Percentiles rank a stretch among this genome's conserved stretches.
phyloP scores from a whole-genome alignment of 1,284 basidiomycete species.

The Trichosporon sp. region DNA sequence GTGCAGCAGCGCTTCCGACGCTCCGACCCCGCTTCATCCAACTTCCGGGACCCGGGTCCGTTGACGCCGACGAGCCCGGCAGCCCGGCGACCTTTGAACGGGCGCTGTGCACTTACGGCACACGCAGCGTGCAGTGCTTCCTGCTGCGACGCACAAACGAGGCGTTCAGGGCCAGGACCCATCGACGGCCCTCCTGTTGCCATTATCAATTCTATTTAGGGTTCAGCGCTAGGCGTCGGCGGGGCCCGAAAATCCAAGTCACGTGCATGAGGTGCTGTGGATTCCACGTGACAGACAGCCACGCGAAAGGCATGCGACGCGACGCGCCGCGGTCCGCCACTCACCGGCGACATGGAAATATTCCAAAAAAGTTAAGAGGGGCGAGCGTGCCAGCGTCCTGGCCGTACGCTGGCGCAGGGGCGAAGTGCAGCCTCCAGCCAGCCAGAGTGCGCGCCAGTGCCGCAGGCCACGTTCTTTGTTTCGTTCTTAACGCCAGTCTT shows the following conservation, averaged over 20 bases:
- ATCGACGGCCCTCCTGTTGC: neutral
- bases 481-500: conserved; percentile 13
- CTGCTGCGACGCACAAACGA: neutral
- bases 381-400: neutral
- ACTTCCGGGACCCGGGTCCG: neutral
- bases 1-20: neutral
- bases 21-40: too few species aligned
- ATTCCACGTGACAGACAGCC: neutral
- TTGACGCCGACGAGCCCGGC: neutral
- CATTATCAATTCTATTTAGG: neutral
- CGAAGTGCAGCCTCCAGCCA: neutral
- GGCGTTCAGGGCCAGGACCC: neutral
- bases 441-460: neutral
- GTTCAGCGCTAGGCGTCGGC: neutral
- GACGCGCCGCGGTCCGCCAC: neutral
- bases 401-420: neutral
- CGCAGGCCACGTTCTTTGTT: neutral
- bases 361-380: neutral
- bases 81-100: neutral
- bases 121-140: neutral
- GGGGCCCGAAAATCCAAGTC: neutral
- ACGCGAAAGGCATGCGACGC: neutral
- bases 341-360: neutral
- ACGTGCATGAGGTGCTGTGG: neutral
- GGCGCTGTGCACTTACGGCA: neutral